Conservation (phyloP, 2,329 filamentous ascomycete genomes). For the Fusarium bulbicola region DNA sequence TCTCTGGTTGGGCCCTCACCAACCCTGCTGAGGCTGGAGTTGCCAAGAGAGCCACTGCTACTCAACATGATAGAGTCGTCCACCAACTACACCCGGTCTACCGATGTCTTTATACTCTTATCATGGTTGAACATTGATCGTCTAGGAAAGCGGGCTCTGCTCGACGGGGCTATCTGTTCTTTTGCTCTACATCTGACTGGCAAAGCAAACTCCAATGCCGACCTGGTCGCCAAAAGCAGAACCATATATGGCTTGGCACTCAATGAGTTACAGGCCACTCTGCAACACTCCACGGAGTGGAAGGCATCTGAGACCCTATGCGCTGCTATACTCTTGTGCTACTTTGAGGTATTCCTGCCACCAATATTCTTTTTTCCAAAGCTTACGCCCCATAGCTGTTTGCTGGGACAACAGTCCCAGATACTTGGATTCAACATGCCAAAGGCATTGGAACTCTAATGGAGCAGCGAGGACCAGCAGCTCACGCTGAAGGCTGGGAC, state of each 20-base stretch:
- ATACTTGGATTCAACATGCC: slow-evolving; percentile 53
- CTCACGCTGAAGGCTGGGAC: slow-evolving; percentile 49
- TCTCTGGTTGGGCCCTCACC: slow-evolving; percentile 17
- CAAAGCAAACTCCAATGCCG: slow-evolving; percentile 45
- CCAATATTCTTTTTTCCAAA: not conserved
- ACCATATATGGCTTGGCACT: slow-evolving; percentile 52
- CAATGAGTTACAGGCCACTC: slow-evolving; percentile 46
- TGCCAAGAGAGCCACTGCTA: slow-evolving; percentile 46
- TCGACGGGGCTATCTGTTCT: slow-evolving; percentile 52
- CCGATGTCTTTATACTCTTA: slow-evolving; percentile 40
- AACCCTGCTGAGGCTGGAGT: slow-evolving; percentile 19
- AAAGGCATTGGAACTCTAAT: slow-evolving; percentile 51
- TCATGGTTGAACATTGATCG: slow-evolving; percentile 40
- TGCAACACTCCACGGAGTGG: slow-evolving; percentile 52
- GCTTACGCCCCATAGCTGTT: slow-evolving; percentile 48
- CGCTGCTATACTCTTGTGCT: slow-evolving; percentile 52
- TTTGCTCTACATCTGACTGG: slow-evolving; percentile 51
- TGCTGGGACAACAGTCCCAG: slow-evolving; percentile 49
- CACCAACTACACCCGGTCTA: slow-evolving; percentile 27
- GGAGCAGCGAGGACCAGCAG: slow-evolving; percentile 50
- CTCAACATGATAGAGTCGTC: slow-evolving; percentile 44
- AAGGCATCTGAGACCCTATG: slow-evolving; percentile 53
- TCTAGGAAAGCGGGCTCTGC: slow-evolving; percentile 48
- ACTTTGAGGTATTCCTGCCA: slow-evolving; percentile 48
- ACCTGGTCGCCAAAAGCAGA: slow-evolving; percentile 48